Base-by-base conservation (phyloP, 208 protist genomes). In the Leishmania gerbilli region DNA sequence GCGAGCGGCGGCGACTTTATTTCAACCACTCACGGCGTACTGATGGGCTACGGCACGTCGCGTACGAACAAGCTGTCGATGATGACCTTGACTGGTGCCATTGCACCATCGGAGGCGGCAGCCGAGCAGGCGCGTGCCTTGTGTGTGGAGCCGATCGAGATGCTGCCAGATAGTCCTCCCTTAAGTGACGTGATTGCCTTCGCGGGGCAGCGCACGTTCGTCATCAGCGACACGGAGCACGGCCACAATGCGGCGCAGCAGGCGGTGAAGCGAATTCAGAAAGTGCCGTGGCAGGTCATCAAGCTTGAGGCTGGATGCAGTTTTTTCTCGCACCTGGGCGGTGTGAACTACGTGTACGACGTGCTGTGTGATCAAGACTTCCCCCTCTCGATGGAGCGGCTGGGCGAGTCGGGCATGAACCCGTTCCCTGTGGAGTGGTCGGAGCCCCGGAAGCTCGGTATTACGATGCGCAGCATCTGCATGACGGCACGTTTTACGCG, bases 351-450 rank as follows among this genome's bases (percentile, higher is more conserved):
- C 37, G 90, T 95, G 47, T 97, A 93, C 81, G 94, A 97, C 78
- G 94, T 97, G 42, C 75, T 97, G n/a, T 93, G 90, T n/a, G 94
- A 97, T 77, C 86, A 94, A 79, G 94, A 97, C 85, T 97, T 95
- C 74, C 91, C 92, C 60, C 81, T 86, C 19, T 95, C 92, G 40
- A 90, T 97, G 86, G 92, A 97, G 72, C 89, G 91, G 8, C 78
- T 97, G 19, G 92, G 91, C 17, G 92, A 95, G 76, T 82, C 88
- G 13, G 94, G 94, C n/a, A 77, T 97, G 31, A 97, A 97, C 85
- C 94, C 94, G 31, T 96, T 97, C 81, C 92, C 94, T 0, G 92
- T 97, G n/a, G 89, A 92, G 60, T 97, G 94, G 93, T 92, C 92
- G 21, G 92, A 97, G 83, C 93, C 92, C 15, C 88, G 93, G 11